Evolutionary conservation across 306 rosid genomes (phyloP), one percentile per base, ranked within the genome.

Genomic region (Quercus parvula): DNA sequence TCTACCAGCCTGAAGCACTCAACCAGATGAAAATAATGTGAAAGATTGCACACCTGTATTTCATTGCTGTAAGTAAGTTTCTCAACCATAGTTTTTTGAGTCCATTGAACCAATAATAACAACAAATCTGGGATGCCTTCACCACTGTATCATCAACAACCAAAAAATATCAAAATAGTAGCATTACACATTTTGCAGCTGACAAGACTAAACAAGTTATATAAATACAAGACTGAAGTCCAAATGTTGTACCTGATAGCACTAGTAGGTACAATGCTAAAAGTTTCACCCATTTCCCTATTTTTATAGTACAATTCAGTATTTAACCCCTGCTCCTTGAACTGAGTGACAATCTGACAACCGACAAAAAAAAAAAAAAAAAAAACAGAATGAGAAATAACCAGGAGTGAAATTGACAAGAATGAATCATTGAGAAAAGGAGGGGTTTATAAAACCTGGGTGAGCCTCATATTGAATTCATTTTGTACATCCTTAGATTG

Each of bases 121-220:
- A 95, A 82, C 86, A 95, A 5, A 83, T 95, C 99, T 4, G 99
- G 99, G 83, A 91, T 85, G 54, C 98, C 99, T 86, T 95, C 99
- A 33, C 99, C 99, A 67, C 98, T 95, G 86, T 64, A 79, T 82
- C 44, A 84, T 78, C 56, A 68, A 86, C 73, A 66, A 38, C 13
- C 71, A 75, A 84, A 71, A 27, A 74, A 17, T 52, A 82, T 87
- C 75, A 90, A 71, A 55, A 66, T 57, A 58, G 49, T 67, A n/a
- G n/a, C n/a, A n/a, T n/a, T n/a, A n/a, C n/a, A n/a, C n/a, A n/a
- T n/a, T n/a, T n/a, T n/a, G n/a, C n/a, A n/a, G n/a, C n/a, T n/a
- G n/a, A n/a, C n/a, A n/a, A 35, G 24, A 1, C 52, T n/a, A 70
- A 70, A 18, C 52, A 74, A 77, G 46, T 30, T 22, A 58, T 33